Conservation (phyloP, 1,284 basidiomycete species). For the Boletus sp. region DNA sequence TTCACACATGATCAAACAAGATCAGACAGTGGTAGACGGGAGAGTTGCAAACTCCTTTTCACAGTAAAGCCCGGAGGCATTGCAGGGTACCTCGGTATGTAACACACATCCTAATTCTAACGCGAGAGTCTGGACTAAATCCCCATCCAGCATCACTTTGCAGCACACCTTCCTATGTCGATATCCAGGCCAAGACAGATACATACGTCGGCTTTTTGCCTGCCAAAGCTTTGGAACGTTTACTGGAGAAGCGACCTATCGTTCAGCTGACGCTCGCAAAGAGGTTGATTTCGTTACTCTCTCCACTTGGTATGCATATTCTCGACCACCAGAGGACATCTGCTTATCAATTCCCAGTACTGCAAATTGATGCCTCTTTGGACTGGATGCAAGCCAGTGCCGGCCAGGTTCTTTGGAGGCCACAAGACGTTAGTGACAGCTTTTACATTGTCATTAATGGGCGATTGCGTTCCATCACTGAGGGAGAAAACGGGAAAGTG, state of each 20-base stretch:
- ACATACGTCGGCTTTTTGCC: conserved; percentile 95
- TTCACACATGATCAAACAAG: conserved; percentile 18
- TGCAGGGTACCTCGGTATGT: conserved; percentile 88
- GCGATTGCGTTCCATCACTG: conserved; percentile 80
- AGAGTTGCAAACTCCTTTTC: conserved; percentile 69
- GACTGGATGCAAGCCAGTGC: conserved; percentile 98
- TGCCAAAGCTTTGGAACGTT: conserved; percentile 79
- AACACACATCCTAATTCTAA: conserved; percentile 17
- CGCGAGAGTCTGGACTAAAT: conserved; percentile 3
- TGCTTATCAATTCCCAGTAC: conserved; percentile 48
- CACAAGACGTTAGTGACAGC: conserved; percentile 86
- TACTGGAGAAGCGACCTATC: conserved; percentile 92
- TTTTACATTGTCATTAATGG: conserved; percentile 99
- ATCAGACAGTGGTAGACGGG: conserved; percentile 18
- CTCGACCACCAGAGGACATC: not conserved
- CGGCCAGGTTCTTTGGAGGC: conserved; percentile 89
- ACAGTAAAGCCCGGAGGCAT: conserved; percentile 98
- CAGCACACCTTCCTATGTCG: conserved; percentile 91
- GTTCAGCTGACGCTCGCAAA: conserved; percentile 96
- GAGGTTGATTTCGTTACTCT: conserved; percentile 88
- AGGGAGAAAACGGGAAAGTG: conserved; percentile 67
- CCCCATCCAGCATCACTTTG: conserved; percentile 72
- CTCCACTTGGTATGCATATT: conserved; percentile 69
- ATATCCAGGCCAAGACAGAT: conserved; percentile 95
- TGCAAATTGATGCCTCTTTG: conserved; percentile 95